A percentile compares a stretch with the other conserved stretches of the same genome.
phyloP scores from a whole-genome alignment of 2,329 filamentous ascomycete genomes.

The Coniochaeta prunicola region DNA sequence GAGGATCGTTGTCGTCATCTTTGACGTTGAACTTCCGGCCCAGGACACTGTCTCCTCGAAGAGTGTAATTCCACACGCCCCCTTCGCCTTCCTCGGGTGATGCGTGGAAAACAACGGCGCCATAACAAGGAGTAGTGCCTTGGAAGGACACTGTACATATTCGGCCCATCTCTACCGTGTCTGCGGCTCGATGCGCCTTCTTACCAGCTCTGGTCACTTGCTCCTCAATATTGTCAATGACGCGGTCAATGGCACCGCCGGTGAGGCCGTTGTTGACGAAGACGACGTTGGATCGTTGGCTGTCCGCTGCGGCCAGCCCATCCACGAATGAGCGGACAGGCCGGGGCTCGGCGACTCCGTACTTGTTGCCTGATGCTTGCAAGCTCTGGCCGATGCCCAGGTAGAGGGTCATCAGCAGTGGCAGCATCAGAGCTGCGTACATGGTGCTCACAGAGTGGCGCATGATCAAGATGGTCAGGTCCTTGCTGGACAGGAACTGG shows the following conservation, averaged over 20 bases:
- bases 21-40: conserved; percentile 58
- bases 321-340: too few species aligned
- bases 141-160: conserved; percentile 52
- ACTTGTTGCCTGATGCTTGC: too few species aligned
- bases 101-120: conserved; percentile 63
- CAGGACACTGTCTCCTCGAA: conserved; percentile 68
- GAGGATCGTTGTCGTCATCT: conserved; percentile 58
- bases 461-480: too few species aligned
- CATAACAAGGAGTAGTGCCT: conserved; percentile 65
- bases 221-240: conserved; percentile 56
- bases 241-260: conserved; percentile 63
- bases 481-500: too few species aligned
- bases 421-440: too few species aligned
- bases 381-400: too few species aligned
- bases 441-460: too few species aligned
- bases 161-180: conserved; percentile 19
- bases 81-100: conserved; percentile 64
- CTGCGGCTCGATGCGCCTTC: conserved; percentile 19
- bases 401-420: too few species aligned
- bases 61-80: conserved; percentile 77
- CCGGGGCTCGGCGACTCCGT: too few species aligned
- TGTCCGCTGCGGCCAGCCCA: too few species aligned
- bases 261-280: conserved; percentile 70
- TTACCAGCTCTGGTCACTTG: conserved; percentile 50
- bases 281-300: too few species aligned